A percentile compares a stretch with the other conserved stretches of the same genome.
These are phyloP conservation scores for Trichoderma simmonsii DNA, from an alignment of 2,329 filamentous ascomycete species.

Conservation along the genomic window DNA sequence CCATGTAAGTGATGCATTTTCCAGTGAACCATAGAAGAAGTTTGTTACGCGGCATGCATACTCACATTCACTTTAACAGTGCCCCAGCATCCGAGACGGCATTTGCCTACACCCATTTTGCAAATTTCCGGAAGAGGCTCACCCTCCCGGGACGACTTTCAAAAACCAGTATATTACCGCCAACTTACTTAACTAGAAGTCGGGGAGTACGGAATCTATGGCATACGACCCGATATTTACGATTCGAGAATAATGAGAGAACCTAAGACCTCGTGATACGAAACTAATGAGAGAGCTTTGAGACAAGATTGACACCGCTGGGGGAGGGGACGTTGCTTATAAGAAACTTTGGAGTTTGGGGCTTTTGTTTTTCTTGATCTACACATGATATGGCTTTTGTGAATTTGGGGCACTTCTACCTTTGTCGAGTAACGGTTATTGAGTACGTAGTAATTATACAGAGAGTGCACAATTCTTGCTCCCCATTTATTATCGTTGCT, in stretches of 20 bases:
- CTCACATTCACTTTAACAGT: conserved; percentile 35
- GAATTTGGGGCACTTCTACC: neutral
- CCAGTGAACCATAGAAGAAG: neutral
- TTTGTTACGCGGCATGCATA: neutral
- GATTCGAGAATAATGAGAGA: neutral
- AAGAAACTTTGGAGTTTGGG: neutral
- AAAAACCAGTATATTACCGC: conserved; percentile 31
- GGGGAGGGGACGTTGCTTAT: neutral
- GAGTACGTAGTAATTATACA: neutral
- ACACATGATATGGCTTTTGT: neutral
- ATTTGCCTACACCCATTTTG: conserved; percentile 54
- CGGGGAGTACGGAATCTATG: neutral
- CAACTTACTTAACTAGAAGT: conserved; percentile 26
- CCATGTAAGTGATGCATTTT: conserved; percentile 43
- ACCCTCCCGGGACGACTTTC: conserved; percentile 57
- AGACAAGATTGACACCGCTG: neutral
- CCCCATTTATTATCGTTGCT: neutral
- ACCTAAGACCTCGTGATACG: neutral
- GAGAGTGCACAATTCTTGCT: neutral
- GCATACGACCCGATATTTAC: neutral
- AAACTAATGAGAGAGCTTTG: neutral
- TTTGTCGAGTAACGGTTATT: neutral
- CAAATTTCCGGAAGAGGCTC: conserved; percentile 51
- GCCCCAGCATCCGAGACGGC: conserved; percentile 51
- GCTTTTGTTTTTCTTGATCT: neutral